Conservation (phyloP, 148 eudicot species). For the Dianthus caryophyllus region DNA sequence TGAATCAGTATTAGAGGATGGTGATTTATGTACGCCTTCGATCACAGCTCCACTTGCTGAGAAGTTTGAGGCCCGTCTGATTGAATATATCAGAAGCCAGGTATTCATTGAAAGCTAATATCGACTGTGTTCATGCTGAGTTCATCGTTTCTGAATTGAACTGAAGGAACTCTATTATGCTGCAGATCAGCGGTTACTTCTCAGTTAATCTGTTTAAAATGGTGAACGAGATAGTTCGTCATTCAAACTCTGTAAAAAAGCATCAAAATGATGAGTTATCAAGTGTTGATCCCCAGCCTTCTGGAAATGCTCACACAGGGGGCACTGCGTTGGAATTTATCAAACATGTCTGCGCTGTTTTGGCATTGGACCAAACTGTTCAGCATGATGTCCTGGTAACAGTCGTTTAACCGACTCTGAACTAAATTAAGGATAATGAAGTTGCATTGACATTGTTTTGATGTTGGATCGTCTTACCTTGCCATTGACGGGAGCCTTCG, state of each 20-base stretch:
- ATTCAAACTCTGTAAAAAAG: slow-evolving; percentile 45
- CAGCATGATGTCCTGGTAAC: slow-evolving; percentile 91
- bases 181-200: slow-evolving; percentile 81
- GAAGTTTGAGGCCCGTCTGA: slow-evolving; percentile 54
- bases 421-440: too few relatives aligned
- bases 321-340: slow-evolving; percentile 80
- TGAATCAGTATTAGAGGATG: slow-evolving; percentile 46
- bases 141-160: not conserved
- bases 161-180: slow-evolving; percentile 13
- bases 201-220: slow-evolving; percentile 59
- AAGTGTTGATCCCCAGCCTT: slow-evolving; percentile 31
- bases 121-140: not conserved
- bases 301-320: slow-evolving; percentile 33
- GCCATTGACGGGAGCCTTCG: too few relatives aligned
- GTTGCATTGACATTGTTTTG: slow-evolving; percentile 1
- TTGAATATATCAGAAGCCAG: slow-evolving; percentile 67
- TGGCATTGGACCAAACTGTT: slow-evolving; percentile 84
- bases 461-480: not conserved
- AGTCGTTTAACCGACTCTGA: not conserved
- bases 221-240: slow-evolving; percentile 60
- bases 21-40: slow-evolving; percentile 78
- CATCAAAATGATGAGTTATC: slow-evolving; percentile 32
- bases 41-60: slow-evolving; percentile 80
- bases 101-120: slow-evolving; percentile 33
- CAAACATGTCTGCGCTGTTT: slow-evolving; percentile 83